A percentile compares a stretch with the other conserved stretches of the same genome.
phyloP scores from a whole-genome alignment of 768 basidiomycete genomes.

The Lactarius tabidus region DNA sequence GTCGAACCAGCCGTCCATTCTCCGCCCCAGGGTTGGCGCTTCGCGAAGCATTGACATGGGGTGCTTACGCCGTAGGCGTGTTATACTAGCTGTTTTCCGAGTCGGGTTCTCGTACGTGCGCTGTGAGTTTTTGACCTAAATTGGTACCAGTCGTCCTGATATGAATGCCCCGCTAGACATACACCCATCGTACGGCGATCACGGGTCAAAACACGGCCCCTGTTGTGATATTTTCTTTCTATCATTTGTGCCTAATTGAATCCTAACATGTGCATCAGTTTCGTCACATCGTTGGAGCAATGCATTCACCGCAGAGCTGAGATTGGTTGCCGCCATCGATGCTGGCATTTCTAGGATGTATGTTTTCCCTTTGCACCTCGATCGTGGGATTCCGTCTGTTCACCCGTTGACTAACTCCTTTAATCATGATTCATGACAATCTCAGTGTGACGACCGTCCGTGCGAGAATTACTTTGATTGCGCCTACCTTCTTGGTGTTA shows the following conservation, averaged over 20 bases:
- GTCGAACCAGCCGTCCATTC: slow-evolving; percentile 29
- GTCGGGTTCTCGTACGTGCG: slow-evolving; percentile 72
- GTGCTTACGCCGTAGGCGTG: slow-evolving; percentile 74
- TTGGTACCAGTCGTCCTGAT: slow-evolving; percentile 3
- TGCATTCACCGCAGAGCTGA: slow-evolving; percentile 45
- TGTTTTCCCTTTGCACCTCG: slow-evolving; percentile 25
- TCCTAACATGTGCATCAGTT: slow-evolving; percentile 22
- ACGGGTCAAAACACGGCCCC: slow-evolving; percentile 75
- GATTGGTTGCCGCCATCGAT: slow-evolving; percentile 70
- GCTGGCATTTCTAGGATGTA: slow-evolving; percentile 87
- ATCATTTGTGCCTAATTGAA: slow-evolving; percentile 69
- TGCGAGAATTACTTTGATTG: slow-evolving; percentile 56
- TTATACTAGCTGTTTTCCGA: slow-evolving; percentile 71
- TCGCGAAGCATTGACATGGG: slow-evolving; percentile 62
- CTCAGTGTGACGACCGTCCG: slow-evolving; percentile 66
- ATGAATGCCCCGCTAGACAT: slow-evolving; percentile 46
- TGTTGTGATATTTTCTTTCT: slow-evolving; percentile 71
- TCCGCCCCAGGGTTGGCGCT: slow-evolving; percentile 5
- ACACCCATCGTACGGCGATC: slow-evolving; percentile 65
- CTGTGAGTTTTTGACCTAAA: slow-evolving; percentile 40
- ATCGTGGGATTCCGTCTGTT: slow-evolving; percentile 3
- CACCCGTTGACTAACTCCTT: background rate
- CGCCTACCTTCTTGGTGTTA: background rate
- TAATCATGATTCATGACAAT: slow-evolving; percentile 68
- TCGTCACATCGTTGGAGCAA: slow-evolving; percentile 2